phyloP scores from a whole-genome alignment of 176 grass and related monocot species.

The Avena insularis region DNA sequence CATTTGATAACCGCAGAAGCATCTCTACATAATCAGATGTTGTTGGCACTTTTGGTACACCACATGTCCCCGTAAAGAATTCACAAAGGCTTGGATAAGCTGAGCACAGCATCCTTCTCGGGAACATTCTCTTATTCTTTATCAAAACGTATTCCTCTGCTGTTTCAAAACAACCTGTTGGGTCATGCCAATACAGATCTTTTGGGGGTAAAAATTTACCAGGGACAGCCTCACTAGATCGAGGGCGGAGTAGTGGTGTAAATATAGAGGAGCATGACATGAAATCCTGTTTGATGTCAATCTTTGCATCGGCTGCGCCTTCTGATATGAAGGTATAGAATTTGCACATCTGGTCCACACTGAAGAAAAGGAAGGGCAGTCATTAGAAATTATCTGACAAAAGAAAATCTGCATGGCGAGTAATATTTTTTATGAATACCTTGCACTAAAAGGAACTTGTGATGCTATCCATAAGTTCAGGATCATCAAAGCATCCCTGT shows the following conservation, averaged over 20 bases:
- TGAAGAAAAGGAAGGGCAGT: conserved; percentile 54
- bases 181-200: conserved; percentile 87
- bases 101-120: conserved; percentile 63
- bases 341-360: conserved; percentile 82
- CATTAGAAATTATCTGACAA: conserved; percentile 47
- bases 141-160: conserved; percentile 51
- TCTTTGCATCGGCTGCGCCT: conserved; percentile 54
- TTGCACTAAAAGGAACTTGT: conserved; percentile 73
- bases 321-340: conserved; percentile 82
- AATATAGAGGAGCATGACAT: conserved; percentile 71
- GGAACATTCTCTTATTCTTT: conserved; percentile 43
- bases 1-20: conserved; percentile 65
- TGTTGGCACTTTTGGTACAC: conserved; percentile 66
- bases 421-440: conserved; percentile 47
- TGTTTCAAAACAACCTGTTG: conserved; percentile 77
- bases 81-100: conserved; percentile 79
- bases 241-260: conserved; percentile 53
- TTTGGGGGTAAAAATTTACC: conserved; percentile 71
- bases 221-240: conserved; percentile 46
- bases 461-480: conserved; percentile 71
- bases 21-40: conserved; percentile 72
- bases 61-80: conserved; percentile 74
- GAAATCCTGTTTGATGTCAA: conserved; percentile 77
- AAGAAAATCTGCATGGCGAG: background rate
- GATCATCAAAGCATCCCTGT: conserved; percentile 67